A percentile compares a stretch with the other conserved stretches of the same genome.
Evolutionary conservation across 257 asterid genomes (phyloP).

Genomic region (Marsdenia floribunda): DNA sequence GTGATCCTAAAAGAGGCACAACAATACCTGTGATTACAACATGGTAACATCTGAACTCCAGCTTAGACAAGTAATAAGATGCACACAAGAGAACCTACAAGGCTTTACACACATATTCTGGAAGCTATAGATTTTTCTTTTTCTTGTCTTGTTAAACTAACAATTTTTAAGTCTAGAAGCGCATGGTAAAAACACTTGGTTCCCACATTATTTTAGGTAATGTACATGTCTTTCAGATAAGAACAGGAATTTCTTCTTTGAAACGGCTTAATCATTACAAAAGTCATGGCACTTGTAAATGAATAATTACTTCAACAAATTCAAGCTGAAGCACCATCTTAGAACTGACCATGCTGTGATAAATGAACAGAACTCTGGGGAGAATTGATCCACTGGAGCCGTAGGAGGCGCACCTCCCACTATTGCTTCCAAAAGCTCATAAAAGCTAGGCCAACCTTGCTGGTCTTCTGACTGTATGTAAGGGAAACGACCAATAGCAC

Average conservation of each 20-base stretch:
- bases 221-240: not conserved
- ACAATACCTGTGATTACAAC: not conserved
- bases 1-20: not conserved
- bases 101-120: too few species aligned
- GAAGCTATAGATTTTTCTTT: too few species aligned
- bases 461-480: conserved; percentile 87
- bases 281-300: not conserved
- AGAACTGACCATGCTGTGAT: conserved; percentile 70
- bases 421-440: conserved; percentile 90
- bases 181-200: not conserved
- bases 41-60: not conserved
- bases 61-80: not conserved
- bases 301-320: not conserved
- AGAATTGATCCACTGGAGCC: conserved; percentile 78
- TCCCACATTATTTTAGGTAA: not conserved
- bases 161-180: not conserved
- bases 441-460: conserved; percentile 83
- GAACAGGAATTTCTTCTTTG: not conserved
- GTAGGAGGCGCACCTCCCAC: conserved; percentile 91
- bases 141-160: too few species aligned
- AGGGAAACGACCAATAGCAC: conserved; percentile 98
- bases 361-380: conserved; percentile 56
- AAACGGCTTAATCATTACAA: not conserved
- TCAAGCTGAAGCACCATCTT: not conserved
- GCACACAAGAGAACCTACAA: too few species aligned